Evolutionary conservation across 176 grass and related monocot genomes (phyloP).

Genomic region (Musa troglodytarum): DNA sequence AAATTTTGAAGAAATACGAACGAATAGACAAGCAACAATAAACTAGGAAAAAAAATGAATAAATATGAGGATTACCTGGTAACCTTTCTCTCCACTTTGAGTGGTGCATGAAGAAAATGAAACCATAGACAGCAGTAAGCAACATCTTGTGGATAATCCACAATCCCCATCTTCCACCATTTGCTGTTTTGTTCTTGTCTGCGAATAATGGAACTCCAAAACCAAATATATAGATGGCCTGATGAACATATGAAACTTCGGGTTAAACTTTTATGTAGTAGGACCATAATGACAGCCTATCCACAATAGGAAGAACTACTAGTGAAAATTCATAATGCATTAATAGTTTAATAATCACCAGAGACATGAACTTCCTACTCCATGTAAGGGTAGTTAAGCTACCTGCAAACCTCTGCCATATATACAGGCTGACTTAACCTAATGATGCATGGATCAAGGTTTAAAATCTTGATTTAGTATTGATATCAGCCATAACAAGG

Average conservation of each 20-base stretch:
- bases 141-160: constrained; percentile 86
- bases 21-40: constrained; percentile 1
- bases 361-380: too few relatives aligned
- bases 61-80: constrained; percentile 48
- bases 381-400: too few relatives aligned
- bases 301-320: background rate
- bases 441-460: too few relatives aligned
- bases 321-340: too few relatives aligned
- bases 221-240: constrained; percentile 89
- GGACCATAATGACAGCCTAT: background rate
- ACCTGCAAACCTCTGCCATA: too few relatives aligned
- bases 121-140: constrained; percentile 74
- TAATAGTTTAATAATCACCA: too few relatives aligned
- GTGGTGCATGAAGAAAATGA: constrained; percentile 87
- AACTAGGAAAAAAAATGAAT: background rate
- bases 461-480: too few relatives aligned
- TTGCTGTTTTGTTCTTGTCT: constrained; percentile 49
- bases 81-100: constrained; percentile 92
- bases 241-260: constrained; percentile 22
- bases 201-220: constrained; percentile 77
- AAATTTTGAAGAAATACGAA: constrained; percentile 19
- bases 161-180: constrained; percentile 81
- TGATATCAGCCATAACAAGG: too few relatives aligned
- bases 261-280: background rate
- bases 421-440: too few relatives aligned